Conservation (phyloP, 129 eudicot genomes). For the Lactuca saligna region DNA sequence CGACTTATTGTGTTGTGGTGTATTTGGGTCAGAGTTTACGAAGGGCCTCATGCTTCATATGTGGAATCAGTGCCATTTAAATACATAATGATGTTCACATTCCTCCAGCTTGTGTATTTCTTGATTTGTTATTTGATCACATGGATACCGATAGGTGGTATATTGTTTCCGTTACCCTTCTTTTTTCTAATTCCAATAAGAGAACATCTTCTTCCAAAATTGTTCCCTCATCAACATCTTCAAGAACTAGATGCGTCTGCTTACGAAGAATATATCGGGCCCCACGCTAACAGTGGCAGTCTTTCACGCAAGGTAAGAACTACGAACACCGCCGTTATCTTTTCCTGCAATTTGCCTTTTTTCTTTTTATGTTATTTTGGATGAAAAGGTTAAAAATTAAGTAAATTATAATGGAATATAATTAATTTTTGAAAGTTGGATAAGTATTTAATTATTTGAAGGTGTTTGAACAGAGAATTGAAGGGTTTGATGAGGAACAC, state of each 20-base stretch:
- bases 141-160: slow-evolving; percentile 93
- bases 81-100: slow-evolving; percentile 57
- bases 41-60: slow-evolving; percentile 60
- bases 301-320: slow-evolving; percentile 46
- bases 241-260: slow-evolving; percentile 74
- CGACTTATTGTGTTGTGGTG: slow-evolving; percentile 19
- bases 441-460: slow-evolving; percentile 21
- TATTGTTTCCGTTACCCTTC: slow-evolving; percentile 73
- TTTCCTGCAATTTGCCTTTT: neutral
- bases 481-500: slow-evolving; percentile 30
- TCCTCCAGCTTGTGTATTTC: slow-evolving; percentile 62
- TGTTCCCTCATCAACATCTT: slow-evolving; percentile 57
- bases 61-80: slow-evolving; percentile 68
- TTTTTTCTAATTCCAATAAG: slow-evolving; percentile 66
- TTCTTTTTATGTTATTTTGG: neutral
- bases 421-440: neutral
- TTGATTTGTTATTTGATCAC: slow-evolving; percentile 74
- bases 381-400: neutral
- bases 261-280: slow-evolving; percentile 69
- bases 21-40: slow-evolving; percentile 43
- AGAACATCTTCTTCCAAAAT: slow-evolving; percentile 71
- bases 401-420: neutral
- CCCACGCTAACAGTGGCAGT: slow-evolving; percentile 29
- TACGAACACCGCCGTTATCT: neutral
- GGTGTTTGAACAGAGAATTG: slow-evolving; percentile 40